These are phyloP conservation scores for Brassica cretica DNA, from an alignment of 345 rosid species.

Conservation along the genomic window DNA sequence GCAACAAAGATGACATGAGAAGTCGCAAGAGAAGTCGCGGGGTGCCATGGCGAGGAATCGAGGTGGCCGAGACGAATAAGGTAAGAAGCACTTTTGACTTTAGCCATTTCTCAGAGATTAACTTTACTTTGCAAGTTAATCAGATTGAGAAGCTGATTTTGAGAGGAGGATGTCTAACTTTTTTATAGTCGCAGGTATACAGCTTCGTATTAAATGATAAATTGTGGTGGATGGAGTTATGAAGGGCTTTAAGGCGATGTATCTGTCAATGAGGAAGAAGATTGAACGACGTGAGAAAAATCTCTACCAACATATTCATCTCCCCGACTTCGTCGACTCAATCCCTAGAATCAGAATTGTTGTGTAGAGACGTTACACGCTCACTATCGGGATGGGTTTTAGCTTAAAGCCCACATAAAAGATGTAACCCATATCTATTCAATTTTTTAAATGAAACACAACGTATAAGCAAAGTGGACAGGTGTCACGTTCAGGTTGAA, in stretches of 20 bases:
- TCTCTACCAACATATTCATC: neutral
- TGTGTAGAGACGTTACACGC: neutral
- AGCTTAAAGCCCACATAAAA: too few relatives aligned
- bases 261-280: neutral
- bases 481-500: too few relatives aligned
- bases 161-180: neutral
- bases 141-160: neutral
- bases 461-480: too few relatives aligned
- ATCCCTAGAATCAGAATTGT: neutral
- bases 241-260: neutral
- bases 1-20: neutral
- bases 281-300: neutral
- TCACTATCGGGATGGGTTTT: too few relatives aligned
- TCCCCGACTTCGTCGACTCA: neutral
- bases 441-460: too few relatives aligned
- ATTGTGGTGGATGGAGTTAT: neutral
- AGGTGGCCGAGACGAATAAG: neutral
- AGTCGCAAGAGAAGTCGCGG: neutral
- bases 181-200: neutral
- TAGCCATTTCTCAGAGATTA: too few relatives aligned
- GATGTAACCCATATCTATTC: too few relatives aligned
- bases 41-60: neutral
- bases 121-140: neutral
- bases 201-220: neutral
- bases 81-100: neutral